Base-by-base conservation (phyloP, 2,329 filamentous ascomycete genomes). In the Dendrostoma leiphaemia region DNA sequence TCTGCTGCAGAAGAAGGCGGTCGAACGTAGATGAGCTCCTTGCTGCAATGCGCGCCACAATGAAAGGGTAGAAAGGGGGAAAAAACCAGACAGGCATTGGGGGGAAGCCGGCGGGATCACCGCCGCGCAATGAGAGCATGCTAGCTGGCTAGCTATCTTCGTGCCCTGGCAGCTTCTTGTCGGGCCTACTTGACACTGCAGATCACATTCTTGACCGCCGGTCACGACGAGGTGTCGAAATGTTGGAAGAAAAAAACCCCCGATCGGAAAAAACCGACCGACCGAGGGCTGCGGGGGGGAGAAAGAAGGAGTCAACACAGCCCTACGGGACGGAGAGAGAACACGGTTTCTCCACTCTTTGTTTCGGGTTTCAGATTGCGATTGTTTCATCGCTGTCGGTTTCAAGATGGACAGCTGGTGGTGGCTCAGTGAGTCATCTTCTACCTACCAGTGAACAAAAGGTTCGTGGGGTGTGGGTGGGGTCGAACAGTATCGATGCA, bases 321-420 rank as follows among this genome's bases (percentile, higher is more conserved):
- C 31, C 31, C 10, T 32, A 32, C 31, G 23, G 40, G 6, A 41
- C 7, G 32, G 34, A n/a, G 6, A n/a, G 34, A 37, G 6, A 37
- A n/a, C n/a, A n/a, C n/a, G n/a, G n/a, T n/a, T n/a, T n/a, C 28
- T 17, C 46, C 46, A 37, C 32, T 24, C 24, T 38, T 48, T 48
- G 32, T 48, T 48, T 49, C 34, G 29, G 34, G 47, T 49, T 40
- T 41, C 26, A 37, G 35, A 12, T 44, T 8, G 6, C 17, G 12
- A 28, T 15, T 40, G 47, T 49, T 49, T 49, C 47, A 49, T 29
- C 28, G 6, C 17, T 6, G 35, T 10, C 15, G 43, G 43, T 34
- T 15, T 49, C 47, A 26, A 13, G 26, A 21, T 15, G n/a, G 8
- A 26, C 32, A 38, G 21, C 17, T 35, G 32, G 17, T 35, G 44